phyloP scores from a whole-genome alignment of 1,284 basidiomycete genomes.

The Ganoderma resinaceum region DNA sequence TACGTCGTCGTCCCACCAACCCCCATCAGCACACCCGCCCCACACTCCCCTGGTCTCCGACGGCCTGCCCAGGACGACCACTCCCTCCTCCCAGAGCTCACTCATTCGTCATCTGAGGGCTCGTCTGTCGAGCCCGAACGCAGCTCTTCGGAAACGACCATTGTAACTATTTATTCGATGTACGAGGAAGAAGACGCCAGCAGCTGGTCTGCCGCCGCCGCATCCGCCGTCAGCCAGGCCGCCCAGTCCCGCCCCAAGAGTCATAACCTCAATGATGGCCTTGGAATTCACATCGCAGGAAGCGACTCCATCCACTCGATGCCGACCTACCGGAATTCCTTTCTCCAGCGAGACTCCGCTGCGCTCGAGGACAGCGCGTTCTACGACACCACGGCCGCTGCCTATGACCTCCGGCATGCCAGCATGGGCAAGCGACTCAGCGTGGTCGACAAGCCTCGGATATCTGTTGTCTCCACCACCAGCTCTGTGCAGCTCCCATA shows the following conservation, averaged over 20 bases:
- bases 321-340: slow-evolving; percentile 35
- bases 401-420: slow-evolving; percentile 35
- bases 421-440: slow-evolving; percentile 33
- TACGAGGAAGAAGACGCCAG: slow-evolving; percentile 53
- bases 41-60: slow-evolving; percentile 35
- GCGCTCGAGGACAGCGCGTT: slow-evolving; percentile 41
- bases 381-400: slow-evolving; percentile 36
- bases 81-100: slow-evolving; percentile 38
- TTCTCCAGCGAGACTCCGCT: slow-evolving; percentile 30
- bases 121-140: slow-evolving; percentile 42
- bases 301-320: slow-evolving; percentile 20
- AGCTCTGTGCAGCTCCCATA: slow-evolving; percentile 42
- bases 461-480: slow-evolving; percentile 36
- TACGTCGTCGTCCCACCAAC: slow-evolving; percentile 52
- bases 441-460: slow-evolving; percentile 32
- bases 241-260: slow-evolving; percentile 25
- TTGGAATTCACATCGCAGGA: slow-evolving; percentile 31
- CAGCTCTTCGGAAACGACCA: slow-evolving; percentile 59
- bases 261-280: slow-evolving; percentile 33
- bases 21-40: slow-evolving; percentile 38
- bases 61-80: slow-evolving; percentile 32
- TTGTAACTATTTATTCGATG: slow-evolving; percentile 85
- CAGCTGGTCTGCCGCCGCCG: slow-evolving; percentile 48
- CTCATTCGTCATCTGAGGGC: slow-evolving; percentile 32
- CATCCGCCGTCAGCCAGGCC: slow-evolving; percentile 39